Conservation (phyloP, 2,329 filamentous ascomycete species). For the Penicillium concentricum region DNA sequence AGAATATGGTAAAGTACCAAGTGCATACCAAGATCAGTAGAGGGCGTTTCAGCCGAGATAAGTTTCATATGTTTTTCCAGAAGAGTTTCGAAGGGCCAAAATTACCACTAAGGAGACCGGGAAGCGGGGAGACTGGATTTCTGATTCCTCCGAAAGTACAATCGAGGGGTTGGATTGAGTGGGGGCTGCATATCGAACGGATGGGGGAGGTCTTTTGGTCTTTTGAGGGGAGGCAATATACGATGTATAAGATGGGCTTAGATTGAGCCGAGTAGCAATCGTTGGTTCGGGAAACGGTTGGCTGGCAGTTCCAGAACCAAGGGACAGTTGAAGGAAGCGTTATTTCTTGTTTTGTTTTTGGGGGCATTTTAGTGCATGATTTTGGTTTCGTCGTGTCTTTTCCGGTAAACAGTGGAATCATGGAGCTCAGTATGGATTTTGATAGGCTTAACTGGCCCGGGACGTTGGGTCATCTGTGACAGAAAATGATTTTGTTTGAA, state of each 20-base stretch:
- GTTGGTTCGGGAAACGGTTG: conserved; percentile 17
- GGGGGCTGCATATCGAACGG: conserved; percentile 6
- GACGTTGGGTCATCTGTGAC: conserved; percentile 13
- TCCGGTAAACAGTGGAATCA: conserved; percentile 12
- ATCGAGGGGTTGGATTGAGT: conserved; percentile 11
- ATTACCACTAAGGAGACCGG: conserved; percentile 15
- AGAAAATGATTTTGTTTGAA: conserved; percentile 23
- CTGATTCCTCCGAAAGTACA: conserved; percentile 11
- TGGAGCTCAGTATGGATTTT: conserved; percentile 5
- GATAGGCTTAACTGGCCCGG: conserved; percentile 8
- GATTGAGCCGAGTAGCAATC: conserved; percentile 1
- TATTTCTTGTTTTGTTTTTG: conserved; percentile 12
- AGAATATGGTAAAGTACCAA: conserved; percentile 10
- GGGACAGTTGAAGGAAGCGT: conserved; percentile 18
- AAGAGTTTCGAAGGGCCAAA: conserved; percentile 20
- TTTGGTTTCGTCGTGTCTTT: conserved; percentile 6
- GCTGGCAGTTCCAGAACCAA: conserved; percentile 26
- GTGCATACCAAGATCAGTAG: conserved; percentile 5
- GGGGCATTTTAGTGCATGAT: neutral
- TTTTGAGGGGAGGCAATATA: no score
- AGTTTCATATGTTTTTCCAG: conserved; percentile 27
- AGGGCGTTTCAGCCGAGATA: conserved; percentile 4
- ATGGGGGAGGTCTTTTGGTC: neutral
- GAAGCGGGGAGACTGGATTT: conserved; percentile 12
- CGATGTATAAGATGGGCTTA: conserved; percentile 3